Conservation (phyloP, 2,329 filamentous ascomycete species). For the Nectriaceae sp. region DNA sequence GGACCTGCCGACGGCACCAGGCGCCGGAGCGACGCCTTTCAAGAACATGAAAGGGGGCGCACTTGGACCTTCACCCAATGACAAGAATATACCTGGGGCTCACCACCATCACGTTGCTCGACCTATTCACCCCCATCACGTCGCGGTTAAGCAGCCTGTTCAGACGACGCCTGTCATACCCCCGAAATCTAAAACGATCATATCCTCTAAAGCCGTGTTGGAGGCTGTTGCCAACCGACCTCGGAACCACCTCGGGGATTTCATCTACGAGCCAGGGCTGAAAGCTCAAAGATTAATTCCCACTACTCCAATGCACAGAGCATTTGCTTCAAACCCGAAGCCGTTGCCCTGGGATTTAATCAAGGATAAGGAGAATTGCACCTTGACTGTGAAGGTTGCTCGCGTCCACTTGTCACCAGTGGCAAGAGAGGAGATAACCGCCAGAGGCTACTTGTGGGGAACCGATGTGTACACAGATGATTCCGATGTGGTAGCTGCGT, state of each 20-base stretch:
- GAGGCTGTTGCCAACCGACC: slow-evolving; percentile 71
- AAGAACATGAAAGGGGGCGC: slow-evolving; percentile 52
- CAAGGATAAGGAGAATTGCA: slow-evolving; percentile 81
- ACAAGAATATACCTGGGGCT: slow-evolving; percentile 38
- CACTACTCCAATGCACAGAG: slow-evolving; percentile 40
- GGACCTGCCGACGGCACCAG: slow-evolving; percentile 48
- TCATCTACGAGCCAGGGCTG: slow-evolving; percentile 74
- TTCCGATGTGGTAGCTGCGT: slow-evolving; percentile 88
- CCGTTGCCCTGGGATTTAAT: slow-evolving; percentile 75
- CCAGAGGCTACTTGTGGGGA: slow-evolving; percentile 82
- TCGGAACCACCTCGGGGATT: slow-evolving; percentile 80
- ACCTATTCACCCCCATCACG: slow-evolving; percentile 27
- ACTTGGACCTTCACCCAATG: slow-evolving; percentile 47
- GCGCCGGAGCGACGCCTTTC: slow-evolving; percentile 44
- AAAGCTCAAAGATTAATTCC: slow-evolving; percentile 51
- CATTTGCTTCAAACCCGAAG: slow-evolving; percentile 60
- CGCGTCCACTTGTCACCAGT: slow-evolving; percentile 70
- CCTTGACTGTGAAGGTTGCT: slow-evolving; percentile 84
- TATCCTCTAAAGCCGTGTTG: slow-evolving; percentile 71
- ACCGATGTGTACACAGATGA: slow-evolving; percentile 96
- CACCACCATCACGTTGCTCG: slow-evolving; percentile 53
- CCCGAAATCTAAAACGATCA: slow-evolving; percentile 64
- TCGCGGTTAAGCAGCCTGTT: slow-evolving; percentile 26
- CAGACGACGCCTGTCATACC: slow-evolving; percentile 39
- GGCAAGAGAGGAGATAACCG: slow-evolving; percentile 81